These are phyloP conservation scores for Sclerotinia sclerotiorum DNA, from an alignment of 2,329 filamentous ascomycete species.

Conservation along the genomic window DNA sequence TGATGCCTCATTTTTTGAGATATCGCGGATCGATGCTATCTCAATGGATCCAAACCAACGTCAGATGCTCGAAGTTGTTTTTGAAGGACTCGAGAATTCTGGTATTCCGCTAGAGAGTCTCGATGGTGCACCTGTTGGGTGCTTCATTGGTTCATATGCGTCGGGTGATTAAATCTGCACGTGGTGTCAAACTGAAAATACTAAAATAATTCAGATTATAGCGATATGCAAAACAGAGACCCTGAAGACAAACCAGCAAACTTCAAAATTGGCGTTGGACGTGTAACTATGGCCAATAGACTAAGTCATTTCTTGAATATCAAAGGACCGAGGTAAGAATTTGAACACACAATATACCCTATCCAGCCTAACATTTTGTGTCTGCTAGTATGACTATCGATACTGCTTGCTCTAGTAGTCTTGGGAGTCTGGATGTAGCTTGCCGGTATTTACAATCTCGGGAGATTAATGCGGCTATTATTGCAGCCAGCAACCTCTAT, in stretches of 20 bases:
- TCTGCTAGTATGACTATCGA: slow-evolving; percentile 52
- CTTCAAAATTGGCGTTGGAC: slow-evolving; percentile 22
- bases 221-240: slow-evolving; percentile 28
- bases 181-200: not conserved
- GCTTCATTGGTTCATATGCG: slow-evolving; percentile 27
- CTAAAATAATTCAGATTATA: slow-evolving; percentile 31
- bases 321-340: slow-evolving; percentile 46
- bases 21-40: slow-evolving; percentile 42
- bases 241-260: slow-evolving; percentile 26
- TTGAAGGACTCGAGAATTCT: slow-evolving; percentile 54
- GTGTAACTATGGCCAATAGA: slow-evolving; percentile 47
- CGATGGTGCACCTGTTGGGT: slow-evolving; percentile 22
- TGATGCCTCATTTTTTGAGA: slow-evolving; percentile 45
- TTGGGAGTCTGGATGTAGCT: slow-evolving; percentile 52
- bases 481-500: slow-evolving; percentile 36
- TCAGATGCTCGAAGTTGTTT: slow-evolving; percentile 57
- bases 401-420: slow-evolving; percentile 57
- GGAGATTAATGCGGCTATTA: slow-evolving; percentile 42
- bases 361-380: not conserved
- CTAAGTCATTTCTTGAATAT: slow-evolving; percentile 56
- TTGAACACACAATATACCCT: not conserved
- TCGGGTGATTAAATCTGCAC: slow-evolving; percentile 39
- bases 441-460: slow-evolving; percentile 31
- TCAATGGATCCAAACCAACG: slow-evolving; percentile 43
- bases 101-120: slow-evolving; percentile 26